Evolutionary conservation across 768 basidiomycete genomes (phyloP).

Genomic region (Tricholoma hemisulphureum): DNA sequence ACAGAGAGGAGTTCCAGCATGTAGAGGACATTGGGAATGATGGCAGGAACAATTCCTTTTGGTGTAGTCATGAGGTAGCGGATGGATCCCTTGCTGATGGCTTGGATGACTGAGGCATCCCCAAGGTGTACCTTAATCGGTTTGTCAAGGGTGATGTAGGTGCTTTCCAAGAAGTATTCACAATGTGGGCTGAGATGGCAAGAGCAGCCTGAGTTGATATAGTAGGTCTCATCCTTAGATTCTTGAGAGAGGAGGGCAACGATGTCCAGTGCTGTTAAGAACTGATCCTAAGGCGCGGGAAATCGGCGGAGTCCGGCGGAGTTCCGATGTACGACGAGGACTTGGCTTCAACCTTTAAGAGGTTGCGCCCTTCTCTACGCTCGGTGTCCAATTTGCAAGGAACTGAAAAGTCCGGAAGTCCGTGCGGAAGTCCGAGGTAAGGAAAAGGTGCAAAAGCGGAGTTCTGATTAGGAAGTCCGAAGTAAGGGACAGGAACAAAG

Average conservation of each 20-base stretch:
- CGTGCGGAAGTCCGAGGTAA: no score
- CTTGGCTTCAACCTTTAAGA: no score
- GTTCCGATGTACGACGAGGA: no score
- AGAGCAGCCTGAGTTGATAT: conserved; percentile 11
- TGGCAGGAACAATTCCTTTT: conserved; percentile 6
- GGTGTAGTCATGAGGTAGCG: conserved; percentile 10
- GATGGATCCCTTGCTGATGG: conserved; percentile 10
- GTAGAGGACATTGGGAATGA: conserved; percentile 11
- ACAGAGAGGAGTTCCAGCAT: conserved; percentile 12
- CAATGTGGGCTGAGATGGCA: conserved; percentile 10
- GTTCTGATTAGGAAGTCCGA: no score
- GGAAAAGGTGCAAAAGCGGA: no score
- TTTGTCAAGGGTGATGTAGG: no score
- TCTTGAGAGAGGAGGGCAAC: conserved; percentile 7
- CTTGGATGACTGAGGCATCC: conserved; percentile 11
- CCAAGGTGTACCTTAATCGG: conserved; percentile 10
- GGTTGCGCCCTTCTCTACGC: no score
- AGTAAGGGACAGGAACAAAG: no score
- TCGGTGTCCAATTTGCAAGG: no score
- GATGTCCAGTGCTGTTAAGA: no score
- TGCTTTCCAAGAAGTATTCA: conserved; percentile 7
- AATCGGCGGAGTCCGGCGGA: no score
- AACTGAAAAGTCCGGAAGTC: conserved; percentile 8
- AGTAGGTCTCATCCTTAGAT: conserved; percentile 3
- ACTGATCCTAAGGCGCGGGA: no score